phyloP scores from a whole-genome alignment of 2,329 filamentous ascomycete species.

The Chaetomium globosum region DNA sequence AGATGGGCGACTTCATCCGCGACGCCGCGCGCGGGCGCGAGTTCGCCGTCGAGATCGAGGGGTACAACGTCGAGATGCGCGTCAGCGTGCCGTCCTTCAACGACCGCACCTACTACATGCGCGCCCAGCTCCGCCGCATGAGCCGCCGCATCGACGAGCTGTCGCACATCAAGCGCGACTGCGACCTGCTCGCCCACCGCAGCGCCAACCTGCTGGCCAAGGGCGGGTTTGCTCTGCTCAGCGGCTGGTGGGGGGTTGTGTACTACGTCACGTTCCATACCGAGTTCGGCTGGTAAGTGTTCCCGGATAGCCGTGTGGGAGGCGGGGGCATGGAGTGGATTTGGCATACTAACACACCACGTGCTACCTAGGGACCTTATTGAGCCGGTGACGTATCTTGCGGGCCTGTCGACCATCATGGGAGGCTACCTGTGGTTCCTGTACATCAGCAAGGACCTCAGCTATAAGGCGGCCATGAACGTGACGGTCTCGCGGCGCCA shows the following conservation, averaged over 20 bases:
- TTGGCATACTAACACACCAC: background rate
- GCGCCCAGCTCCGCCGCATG: conserved; percentile 73
- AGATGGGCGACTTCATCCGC: conserved; percentile 91
- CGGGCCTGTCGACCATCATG: conserved; percentile 82
- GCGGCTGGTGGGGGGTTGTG: conserved; percentile 79
- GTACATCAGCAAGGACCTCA: conserved; percentile 87
- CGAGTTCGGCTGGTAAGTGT: conserved; percentile 68
- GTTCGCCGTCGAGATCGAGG: conserved; percentile 82
- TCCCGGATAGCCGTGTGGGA: background rate
- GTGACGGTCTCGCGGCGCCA: conserved; percentile 81
- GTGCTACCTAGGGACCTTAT: conserved; percentile 63
- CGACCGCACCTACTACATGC: conserved; percentile 87
- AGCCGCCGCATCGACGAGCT: conserved; percentile 68
- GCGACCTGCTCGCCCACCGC: conserved; percentile 74
- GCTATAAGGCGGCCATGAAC: conserved; percentile 83
- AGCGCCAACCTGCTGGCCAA: conserved; percentile 79
- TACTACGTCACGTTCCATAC: conserved; percentile 74
- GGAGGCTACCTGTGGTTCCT: conserved; percentile 92
- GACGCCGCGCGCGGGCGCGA: conserved; percentile 83
- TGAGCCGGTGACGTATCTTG: conserved; percentile 88
- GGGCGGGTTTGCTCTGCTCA: conserved; percentile 72
- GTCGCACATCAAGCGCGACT: conserved; percentile 76
- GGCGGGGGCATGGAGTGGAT: background rate
- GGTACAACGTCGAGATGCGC: conserved; percentile 63
- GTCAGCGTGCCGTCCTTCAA: conserved; percentile 85